Conservation (phyloP, 805 yeast genomes). For the Spathaspora girioi region DNA sequence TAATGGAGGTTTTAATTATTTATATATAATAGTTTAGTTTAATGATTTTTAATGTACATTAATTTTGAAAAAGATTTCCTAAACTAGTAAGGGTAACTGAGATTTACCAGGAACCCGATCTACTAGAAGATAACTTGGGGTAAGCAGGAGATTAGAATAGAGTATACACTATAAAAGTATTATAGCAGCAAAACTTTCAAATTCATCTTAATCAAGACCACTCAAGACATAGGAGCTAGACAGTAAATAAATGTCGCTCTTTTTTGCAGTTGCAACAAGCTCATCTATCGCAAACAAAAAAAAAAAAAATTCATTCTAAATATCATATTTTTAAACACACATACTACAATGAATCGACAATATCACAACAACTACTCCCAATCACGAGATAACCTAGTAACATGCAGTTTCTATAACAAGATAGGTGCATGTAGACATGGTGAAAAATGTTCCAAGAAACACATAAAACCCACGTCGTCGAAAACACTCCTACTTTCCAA, state of each 20-base stretch:
- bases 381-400: conserved; percentile 1
- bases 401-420: conserved; percentile 66
- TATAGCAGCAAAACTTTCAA: too few species aligned
- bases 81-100: too few species aligned
- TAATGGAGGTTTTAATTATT: too few species aligned
- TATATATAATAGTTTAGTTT: neutral
- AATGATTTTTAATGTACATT: neutral
- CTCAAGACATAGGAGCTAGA: too few species aligned
- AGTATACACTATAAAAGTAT: too few species aligned
- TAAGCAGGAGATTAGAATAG: too few species aligned
- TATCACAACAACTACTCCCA: neutral
- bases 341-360: neutral
- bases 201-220: too few species aligned
- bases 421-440: conserved; percentile 96
- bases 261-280: neutral
- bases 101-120: too few species aligned
- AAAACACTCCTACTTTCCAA: conserved; percentile 63
- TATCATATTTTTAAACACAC: neutral
- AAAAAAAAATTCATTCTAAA: neutral
- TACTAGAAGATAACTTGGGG: too few species aligned
- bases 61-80: neutral
- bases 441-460: conserved; percentile 74
- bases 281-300: neutral
- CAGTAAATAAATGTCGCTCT: neutral
- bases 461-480: conserved; percentile 63